Evolutionary conservation across 2,329 filamentous ascomycete species (phyloP), one percentile per base, ranked within the genome.

Genomic region (Grosmannia clavigera): DNA sequence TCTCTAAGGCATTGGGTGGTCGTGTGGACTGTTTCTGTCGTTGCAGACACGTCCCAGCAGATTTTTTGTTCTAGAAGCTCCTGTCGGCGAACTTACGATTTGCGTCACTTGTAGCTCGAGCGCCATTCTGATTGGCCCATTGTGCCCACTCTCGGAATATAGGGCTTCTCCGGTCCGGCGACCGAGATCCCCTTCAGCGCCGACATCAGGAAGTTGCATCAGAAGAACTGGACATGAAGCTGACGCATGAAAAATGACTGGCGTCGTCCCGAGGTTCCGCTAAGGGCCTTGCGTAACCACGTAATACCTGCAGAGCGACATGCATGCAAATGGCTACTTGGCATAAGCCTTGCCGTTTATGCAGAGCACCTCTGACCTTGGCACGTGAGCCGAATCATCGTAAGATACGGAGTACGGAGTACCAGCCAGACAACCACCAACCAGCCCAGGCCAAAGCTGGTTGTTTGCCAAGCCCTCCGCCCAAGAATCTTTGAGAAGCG

Each of bases 41-140:
- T 52, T 19, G 27, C 50, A 52, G n/a, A 16, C 25, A 27, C 25
- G 31, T 16, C n/a, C 12, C 27, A 19, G 25, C 5, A 7, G 27
- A n/a, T 48, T 57, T 57, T 58, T 51, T 25, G 38, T 61, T 61
- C 60, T 61, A 52, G 60, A 60, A 63, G 62, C 62, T 63, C 60
- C 62, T 38, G 50, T 40, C 14, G 35, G 11, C 22, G 7, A n/a
- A 31, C 11, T 25, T 25, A 14, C n/a, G 50, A 57, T 50, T 40
- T 57, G 40, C 43, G 19, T 22, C 55, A 35, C 38, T 33, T 51
- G 50, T 27, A 22, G 58, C 52, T 22, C 46, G 29, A 19, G 35
- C 57, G 48, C 22, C 25, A 50, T 22, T 19, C 46, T 63, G 61
- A 63, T 61, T 61, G 60, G 60, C 12, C 58, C 54, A 51, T 33